Conservation (phyloP, 1,284 basidiomycete genomes). For the Vanrija sp. region DNA sequence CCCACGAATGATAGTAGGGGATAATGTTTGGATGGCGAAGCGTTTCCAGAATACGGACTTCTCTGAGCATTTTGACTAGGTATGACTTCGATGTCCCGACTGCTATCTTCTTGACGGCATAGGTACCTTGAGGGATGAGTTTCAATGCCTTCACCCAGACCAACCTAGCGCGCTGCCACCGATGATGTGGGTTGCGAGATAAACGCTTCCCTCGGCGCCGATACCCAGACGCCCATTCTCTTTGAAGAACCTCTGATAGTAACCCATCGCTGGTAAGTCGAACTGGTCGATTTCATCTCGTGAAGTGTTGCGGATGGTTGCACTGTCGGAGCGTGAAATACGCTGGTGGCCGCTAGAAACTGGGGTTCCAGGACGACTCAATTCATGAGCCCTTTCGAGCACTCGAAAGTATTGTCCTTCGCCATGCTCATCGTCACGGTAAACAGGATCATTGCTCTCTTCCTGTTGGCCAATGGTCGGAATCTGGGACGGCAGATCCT, state of each 20-base stretch:
- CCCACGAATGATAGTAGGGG: constrained; percentile 92
- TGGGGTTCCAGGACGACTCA: constrained; percentile 37
- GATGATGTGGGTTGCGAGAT: constrained; percentile 42
- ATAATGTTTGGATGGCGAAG: constrained; percentile 87
- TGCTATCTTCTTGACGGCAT: constrained; percentile 93
- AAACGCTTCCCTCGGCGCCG: constrained; percentile 88
- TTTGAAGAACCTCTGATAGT: constrained; percentile 70
- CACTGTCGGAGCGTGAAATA: constrained; percentile 47
- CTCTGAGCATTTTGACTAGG: constrained; percentile 71
- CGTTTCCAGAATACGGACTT: constrained; percentile 78
- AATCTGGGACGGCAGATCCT: constrained; percentile 8
- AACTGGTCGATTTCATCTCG: constrained; percentile 13
- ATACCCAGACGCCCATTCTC: constrained; percentile 82
- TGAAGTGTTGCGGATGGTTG: constrained; percentile 3
- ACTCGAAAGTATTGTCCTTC: constrained; percentile 38
- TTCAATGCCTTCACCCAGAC: background rate
- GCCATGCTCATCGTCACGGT: background rate
- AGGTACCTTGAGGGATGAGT: constrained; percentile 45
- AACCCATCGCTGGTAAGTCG: constrained; percentile 48
- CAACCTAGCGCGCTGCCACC: constrained; percentile 34
- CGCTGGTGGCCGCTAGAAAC: background rate
- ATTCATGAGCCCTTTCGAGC: constrained; percentile 42
- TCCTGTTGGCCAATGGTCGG: background rate
- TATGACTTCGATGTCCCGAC: constrained; percentile 83
- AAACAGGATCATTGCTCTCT: background rate